Base-by-base conservation (phyloP, 2,329 filamentous ascomycete species). In the Neoarthrinium moseri region DNA sequence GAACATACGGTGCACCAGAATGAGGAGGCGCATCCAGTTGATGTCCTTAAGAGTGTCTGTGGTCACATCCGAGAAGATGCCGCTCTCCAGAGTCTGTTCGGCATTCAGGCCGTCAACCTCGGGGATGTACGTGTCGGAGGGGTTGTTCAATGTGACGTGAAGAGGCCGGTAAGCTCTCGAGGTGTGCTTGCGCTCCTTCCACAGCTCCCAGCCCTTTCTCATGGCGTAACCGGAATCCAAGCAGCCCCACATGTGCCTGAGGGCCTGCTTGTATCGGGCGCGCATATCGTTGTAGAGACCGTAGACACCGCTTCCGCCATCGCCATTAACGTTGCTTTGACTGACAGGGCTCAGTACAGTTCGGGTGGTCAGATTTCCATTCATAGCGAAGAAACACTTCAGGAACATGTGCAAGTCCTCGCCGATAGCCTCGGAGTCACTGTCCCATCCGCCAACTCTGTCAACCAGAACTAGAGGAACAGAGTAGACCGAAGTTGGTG, bases 331-430 rank as follows among this genome's bases (percentile, higher is more conserved):
- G 56, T 89, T 88, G 66, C 77, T 87, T 61, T 88, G 85, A 65
- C 84, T 88, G 47, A 87, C 83, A 2, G 86, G 84, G 50, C 81
- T 84, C 54, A 84, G 69, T 23, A 89, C 74, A 4, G 84, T 80
- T 39, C 78, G 75, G 37, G 78, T 78, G 11, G 81, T 82, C 44
- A 89, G 61, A 59, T 87, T 82, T 3, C 86, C 86, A 50, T 85
- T 86, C 15, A 87, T 75, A 1, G 84, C 82, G 53, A 89, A 89
- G 69, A 89, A 89, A 62, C 84, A 88, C 71, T 89, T 89, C 51
- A 89, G 73, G 59, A 86, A 86, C 86, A 89, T 89, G 68, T 89
- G 86, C 58, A 89, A 66, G 58, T 89, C 86, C 64, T 89, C 86
- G 34, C 86, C 86, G 54, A 89, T 89, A 17, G 86, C 84, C 50